A percentile compares a stretch with the other conserved stretches of the same genome.
These are phyloP conservation scores for Cynara cardunculus DNA, from an alignment of 129 eudicot species.

Conservation along the genomic window DNA sequence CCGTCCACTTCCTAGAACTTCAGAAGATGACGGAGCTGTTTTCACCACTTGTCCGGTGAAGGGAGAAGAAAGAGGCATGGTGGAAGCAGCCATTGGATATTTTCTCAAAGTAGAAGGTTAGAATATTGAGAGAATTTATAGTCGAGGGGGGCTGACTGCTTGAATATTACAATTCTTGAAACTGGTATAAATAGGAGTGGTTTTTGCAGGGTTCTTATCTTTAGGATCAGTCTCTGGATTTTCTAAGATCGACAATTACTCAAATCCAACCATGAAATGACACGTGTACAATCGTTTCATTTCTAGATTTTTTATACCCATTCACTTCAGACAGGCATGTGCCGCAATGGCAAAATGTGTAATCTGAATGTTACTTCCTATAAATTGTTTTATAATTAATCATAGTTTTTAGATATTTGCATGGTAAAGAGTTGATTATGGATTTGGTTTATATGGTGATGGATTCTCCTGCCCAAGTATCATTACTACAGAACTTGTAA, in stretches of 20 bases:
- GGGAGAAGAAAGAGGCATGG: constrained; percentile 18
- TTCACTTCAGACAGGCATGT: not conserved
- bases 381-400: too few relatives aligned
- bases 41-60: constrained; percentile 8
- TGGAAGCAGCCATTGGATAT: constrained; percentile 17
- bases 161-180: constrained; percentile 3
- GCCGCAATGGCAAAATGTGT: not conserved
- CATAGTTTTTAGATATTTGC: too few relatives aligned
- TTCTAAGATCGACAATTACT: not conserved
- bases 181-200: constrained; percentile 21
- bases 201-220: constrained; percentile 29
- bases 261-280: constrained; percentile 8
- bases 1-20: not conserved
- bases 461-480: too few relatives aligned
- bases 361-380: too few relatives aligned
- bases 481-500: too few relatives aligned
- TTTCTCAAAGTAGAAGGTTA: not conserved
- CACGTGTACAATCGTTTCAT: constrained; percentile 18
- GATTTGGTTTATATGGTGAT: too few relatives aligned
- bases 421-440: too few relatives aligned
- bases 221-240: constrained; percentile 21
- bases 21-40: not conserved
- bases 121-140: constrained; percentile 1
- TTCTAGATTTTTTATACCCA: constrained; percentile 23
- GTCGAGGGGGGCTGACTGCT: constrained; percentile 14